phyloP scores from a whole-genome alignment of 331 rosid genomes.

The Acacia concinna region DNA sequence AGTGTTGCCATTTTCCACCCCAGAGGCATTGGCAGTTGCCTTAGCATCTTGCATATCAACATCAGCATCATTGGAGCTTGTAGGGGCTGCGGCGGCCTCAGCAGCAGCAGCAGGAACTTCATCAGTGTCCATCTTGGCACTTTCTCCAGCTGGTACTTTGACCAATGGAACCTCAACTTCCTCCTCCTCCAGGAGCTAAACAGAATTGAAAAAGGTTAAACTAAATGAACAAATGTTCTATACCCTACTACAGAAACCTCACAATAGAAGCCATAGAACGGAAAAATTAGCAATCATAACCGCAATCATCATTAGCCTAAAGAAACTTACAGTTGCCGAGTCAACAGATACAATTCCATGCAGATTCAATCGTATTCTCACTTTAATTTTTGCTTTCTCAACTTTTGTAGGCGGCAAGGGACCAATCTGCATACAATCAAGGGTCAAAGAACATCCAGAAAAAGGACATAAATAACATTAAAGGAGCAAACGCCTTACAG shows the following conservation, averaged over 20 bases:
- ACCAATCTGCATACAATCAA: conserved; percentile 65
- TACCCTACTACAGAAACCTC: not conserved
- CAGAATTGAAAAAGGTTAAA: not conserved
- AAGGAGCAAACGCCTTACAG: conserved; percentile 47
- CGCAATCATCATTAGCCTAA: conserved; percentile 1
- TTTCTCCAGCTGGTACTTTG: conserved; percentile 57
- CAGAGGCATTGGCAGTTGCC: conserved; percentile 50
- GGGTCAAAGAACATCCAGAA: not conserved
- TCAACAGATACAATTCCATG: conserved; percentile 82
- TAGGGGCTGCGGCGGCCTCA: conserved; percentile 44
- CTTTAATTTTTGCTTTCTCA: conserved; percentile 74
- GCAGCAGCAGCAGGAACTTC: conserved; percentile 45
- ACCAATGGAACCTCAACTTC: conserved; percentile 73
- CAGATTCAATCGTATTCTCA: conserved; percentile 70
- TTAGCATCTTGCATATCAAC: conserved; percentile 84
- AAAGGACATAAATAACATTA: not conserved
- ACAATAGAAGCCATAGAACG: not conserved
- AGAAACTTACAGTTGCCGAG: conserved; percentile 72
- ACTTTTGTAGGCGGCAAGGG: conserved; percentile 66
- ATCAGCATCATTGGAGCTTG: conserved; percentile 53
- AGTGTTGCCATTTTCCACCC: conserved; percentile 54
- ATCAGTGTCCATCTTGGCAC: conserved; percentile 76
- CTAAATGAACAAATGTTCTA: not conserved
- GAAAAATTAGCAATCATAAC: not conserved
- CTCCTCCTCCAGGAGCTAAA: conserved; percentile 89